A percentile compares a stretch with the other conserved stretches of the same genome.
phyloP scores from a whole-genome alignment of 2,329 filamentous ascomycete genomes.

The Botrytis cinerea region DNA sequence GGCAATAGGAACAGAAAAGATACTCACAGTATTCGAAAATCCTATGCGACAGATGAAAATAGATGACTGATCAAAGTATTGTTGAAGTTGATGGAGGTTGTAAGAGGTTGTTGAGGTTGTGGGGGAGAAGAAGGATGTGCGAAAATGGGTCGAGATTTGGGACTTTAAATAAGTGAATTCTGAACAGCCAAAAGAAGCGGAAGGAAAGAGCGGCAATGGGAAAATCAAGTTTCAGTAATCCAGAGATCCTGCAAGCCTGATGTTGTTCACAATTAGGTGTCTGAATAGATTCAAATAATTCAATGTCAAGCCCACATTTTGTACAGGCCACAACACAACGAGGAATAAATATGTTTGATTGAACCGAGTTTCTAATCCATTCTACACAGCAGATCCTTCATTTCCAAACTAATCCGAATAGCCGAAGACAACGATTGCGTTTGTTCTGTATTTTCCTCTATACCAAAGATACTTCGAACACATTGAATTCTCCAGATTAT shows the following conservation, averaged over 20 bases:
- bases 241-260: background rate
- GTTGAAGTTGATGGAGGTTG: slow-evolving; percentile 10
- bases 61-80: background rate
- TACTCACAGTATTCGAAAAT: background rate
- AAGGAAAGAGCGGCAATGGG: background rate
- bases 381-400: background rate
- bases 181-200: background rate
- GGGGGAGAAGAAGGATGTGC: background rate
- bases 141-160: background rate
- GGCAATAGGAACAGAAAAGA: background rate
- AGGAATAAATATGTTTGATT: background rate
- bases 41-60: background rate
- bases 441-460: background rate
- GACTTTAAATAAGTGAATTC: slow-evolving; percentile 16
- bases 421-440: too few relatives aligned
- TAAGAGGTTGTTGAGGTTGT: slow-evolving; percentile 13
- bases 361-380: background rate
- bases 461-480: background rate
- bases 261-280: background rate
- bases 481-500: background rate
- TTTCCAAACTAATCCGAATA: background rate
- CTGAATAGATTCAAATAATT: background rate
- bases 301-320: background rate
- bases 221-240: background rate
- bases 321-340: background rate